Evolutionary conservation across 768 basidiomycete genomes (phyloP), one percentile per base, ranked within the genome.

Genomic region (Leccinum rimulosum): DNA sequence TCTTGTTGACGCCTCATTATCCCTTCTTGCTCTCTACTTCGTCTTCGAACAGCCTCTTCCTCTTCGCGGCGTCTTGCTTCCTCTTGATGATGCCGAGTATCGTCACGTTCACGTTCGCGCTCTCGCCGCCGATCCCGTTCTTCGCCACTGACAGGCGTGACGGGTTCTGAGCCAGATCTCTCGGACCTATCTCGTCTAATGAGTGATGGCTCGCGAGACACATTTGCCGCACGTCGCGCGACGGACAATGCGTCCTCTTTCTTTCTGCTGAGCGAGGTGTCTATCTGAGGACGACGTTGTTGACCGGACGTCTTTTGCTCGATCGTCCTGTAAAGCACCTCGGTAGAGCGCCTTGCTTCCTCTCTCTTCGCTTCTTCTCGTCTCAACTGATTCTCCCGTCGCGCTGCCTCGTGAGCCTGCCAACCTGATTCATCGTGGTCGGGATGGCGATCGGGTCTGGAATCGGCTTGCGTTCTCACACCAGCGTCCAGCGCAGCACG

Each of bases 1-100:
- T 87, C 86, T 52, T 80, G 81, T 66, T 88, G 87, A 52, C 87
- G 75, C 47, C 75, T 76, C 7, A 76, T 58, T 58, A 88, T 84
- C 0, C 79, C 84, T 10, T 84, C 83, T 56, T 85, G 82, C 57
- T 87, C 83, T 52, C 76, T 75, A 56, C 73, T 76, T 56, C 80
- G 74, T 63, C 78, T 78, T 59, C 78, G 73, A 59, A 75, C 74
- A 1, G 63, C 63, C 4, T 79, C 80, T 51, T 82, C 82, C 59
- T 82, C 80, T 61, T 82, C 80, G n/a, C 78, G 71, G 43, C 69
- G 71, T 57, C 77, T 74, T 64, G 75, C 70, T 51, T 78, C 81
- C 57, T 79, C 80, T 57, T 80, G 79, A 60, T 78, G 74, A 54
- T 75, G 67, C 53, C 76, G 68, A 22, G 73, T 48, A 57, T 72